phyloP scores from a whole-genome alignment of 805 yeast genomes.

The Komagataella pastoris region DNA sequence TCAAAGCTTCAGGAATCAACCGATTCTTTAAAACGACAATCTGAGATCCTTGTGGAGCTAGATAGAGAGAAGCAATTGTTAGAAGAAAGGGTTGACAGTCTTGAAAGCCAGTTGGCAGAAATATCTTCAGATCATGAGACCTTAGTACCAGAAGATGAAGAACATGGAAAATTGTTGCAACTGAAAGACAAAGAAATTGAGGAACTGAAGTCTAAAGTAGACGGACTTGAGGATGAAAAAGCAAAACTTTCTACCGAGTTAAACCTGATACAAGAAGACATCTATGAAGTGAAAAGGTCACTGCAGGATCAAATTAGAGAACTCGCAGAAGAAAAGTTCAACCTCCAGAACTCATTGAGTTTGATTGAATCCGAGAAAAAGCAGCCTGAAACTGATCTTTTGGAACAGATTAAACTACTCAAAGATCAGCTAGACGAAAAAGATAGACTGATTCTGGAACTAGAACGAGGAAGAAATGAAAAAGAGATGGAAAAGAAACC shows the following conservation, averaged over 20 bases:
- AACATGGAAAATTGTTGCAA: not conserved
- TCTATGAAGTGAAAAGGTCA: constrained; percentile 3
- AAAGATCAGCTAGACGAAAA: not conserved
- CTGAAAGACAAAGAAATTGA: constrained; percentile 3
- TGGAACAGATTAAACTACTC: not conserved
- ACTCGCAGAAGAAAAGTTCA: not conserved
- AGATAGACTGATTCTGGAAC: not conserved
- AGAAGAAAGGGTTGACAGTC: constrained; percentile 6
- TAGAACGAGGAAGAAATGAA: constrained; percentile 1
- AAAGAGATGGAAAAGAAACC: constrained; percentile 1
- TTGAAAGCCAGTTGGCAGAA: not conserved
- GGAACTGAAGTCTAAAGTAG: constrained; percentile 1
- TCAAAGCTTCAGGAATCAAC: not conserved
- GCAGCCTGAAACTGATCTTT: constrained; percentile 2
- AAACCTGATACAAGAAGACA: constrained; percentile 1
- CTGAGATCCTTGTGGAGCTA: constrained; percentile 7
- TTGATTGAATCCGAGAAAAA: constrained; percentile 2
- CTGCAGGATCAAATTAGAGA: constrained; percentile 1
- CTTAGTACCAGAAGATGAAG: not conserved
- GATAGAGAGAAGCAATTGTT: constrained; percentile 9
- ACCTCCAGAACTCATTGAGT: constrained; percentile 2
- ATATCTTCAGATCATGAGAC: not conserved
- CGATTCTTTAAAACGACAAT: not conserved
- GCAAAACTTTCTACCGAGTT: constrained; percentile 2
- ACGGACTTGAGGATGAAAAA: constrained; percentile 2